Base-by-base conservation (phyloP, 495 filamentous ascomycete genomes). In the Letharia lupina region DNA sequence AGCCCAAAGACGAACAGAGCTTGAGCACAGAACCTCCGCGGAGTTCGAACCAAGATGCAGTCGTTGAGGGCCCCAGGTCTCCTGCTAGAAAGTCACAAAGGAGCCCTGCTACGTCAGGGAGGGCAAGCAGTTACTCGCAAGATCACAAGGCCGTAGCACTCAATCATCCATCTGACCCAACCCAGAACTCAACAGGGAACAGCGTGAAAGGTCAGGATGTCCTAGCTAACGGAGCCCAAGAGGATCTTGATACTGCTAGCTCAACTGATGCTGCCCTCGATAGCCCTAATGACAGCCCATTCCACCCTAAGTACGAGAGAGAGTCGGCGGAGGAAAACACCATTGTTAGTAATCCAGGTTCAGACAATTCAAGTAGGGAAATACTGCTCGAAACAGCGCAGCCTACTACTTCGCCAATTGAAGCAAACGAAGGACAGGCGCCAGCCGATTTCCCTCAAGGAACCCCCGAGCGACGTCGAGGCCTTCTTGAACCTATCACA, bases 241-340 rank as follows among this genome's bases (percentile, higher is more conserved):
- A 16, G 18, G n/a, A 54, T 31, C 33, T 5, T 16, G 41, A n/a
- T 45, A 28, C 23, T 57, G 10, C 23, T 35, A 35, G 45, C 37
- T 18, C 28, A 16, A 10, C 41, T 50, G 23, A 37, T 37, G 16
- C 48, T 33, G 5, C 23, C 20, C 23, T 6, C 7, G 58, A 52
- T 3, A 6, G 23, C n/a, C 4, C 47, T 40, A 41, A 44, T 15
- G 40, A 66, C 47, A 69, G 66, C 16, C 63, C 67, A 4, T 69
- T 65, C 48, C 63, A 63, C 18, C 59, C 58, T 20, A 63, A 66
- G 13, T 69, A 65, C 35, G 40, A 40, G 57, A 63, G 67, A 47
- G 63, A 56, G 20, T 45, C 62, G 28, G 63, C 63, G 1, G 45
- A 61, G 18, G 20, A 15, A 2, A 41, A 33, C 39, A 16, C 35